Evolutionary conservation across 345 rosid species (phyloP).

Genomic region (Diplotaxis tenuifolia): DNA sequence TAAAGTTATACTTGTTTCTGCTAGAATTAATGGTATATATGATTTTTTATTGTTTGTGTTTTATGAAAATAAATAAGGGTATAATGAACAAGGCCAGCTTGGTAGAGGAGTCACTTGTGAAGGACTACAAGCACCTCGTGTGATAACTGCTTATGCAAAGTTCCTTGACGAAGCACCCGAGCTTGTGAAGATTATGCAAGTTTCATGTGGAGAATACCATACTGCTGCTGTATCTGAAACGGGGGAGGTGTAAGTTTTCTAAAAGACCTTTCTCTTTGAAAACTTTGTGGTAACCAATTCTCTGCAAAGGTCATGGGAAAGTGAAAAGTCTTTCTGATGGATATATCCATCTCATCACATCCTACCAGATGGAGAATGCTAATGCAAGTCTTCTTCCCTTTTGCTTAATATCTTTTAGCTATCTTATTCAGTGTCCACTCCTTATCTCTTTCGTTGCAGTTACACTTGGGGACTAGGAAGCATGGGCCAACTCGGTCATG

Average conservation of each 20-base stretch:
- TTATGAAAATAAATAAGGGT: slow-evolving; percentile 48
- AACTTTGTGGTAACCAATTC: slow-evolving; percentile 40
- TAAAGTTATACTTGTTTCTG: not conserved
- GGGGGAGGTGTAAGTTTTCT: slow-evolving; percentile 97
- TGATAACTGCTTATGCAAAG: slow-evolving; percentile 72
- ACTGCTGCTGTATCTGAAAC: slow-evolving; percentile 83
- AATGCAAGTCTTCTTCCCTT: slow-evolving; percentile 69
- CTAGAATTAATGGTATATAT: not conserved
- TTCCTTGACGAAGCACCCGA: slow-evolving; percentile 97
- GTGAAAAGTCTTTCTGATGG: slow-evolving; percentile 46
- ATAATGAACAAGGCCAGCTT: slow-evolving; percentile 93
- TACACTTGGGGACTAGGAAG: slow-evolving; percentile 97
- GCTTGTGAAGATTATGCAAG: slow-evolving; percentile 75
- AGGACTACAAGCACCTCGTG: slow-evolving; percentile 83
- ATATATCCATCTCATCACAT: slow-evolving; percentile 41
- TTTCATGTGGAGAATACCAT: slow-evolving; percentile 98
- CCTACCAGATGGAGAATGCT: slow-evolving; percentile 52
- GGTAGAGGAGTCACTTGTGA: slow-evolving; percentile 97
- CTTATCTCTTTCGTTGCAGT: slow-evolving; percentile 43
- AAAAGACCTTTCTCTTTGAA: slow-evolving; percentile 43
- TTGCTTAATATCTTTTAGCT: slow-evolving; percentile 27
- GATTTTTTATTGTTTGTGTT: slow-evolving; percentile 14
- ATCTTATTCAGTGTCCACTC: slow-evolving; percentile 33
- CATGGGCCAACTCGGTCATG: slow-evolving; percentile 93
- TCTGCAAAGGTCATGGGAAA: slow-evolving; percentile 47